phyloP scores from a whole-genome alignment of 1,139 yeast species.

The Meyerozyma smithsonii region DNA sequence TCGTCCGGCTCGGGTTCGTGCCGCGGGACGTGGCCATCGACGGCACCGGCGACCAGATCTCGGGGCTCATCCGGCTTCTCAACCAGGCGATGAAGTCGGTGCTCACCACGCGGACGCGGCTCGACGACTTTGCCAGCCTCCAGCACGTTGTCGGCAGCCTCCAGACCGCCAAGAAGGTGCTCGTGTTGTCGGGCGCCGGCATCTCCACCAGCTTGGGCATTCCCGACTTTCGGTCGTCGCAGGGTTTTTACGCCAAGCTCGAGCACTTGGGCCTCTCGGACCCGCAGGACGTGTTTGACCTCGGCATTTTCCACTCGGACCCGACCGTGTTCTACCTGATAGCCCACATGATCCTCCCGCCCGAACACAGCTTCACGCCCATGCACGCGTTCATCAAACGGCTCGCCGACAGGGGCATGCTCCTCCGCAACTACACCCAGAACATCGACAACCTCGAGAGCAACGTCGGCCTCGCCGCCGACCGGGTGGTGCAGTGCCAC shows the following conservation, averaged over 20 bases:
- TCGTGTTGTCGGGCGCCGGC: conserved; percentile 94
- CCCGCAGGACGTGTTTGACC: conserved; percentile 92
- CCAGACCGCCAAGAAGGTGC: conserved; percentile 40
- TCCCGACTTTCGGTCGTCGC: conserved; percentile 89
- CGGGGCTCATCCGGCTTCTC: conserved; percentile 46
- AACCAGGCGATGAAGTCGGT: conserved; percentile 62
- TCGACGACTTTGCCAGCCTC: conserved; percentile 49
- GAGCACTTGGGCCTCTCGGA: conserved; percentile 67
- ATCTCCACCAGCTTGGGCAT: conserved; percentile 90
- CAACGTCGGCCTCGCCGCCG: conserved; percentile 69
- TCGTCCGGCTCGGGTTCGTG: conserved; percentile 49
- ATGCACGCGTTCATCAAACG: conserved; percentile 78
- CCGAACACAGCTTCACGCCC: conserved; percentile 70
- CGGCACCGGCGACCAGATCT: conserved; percentile 28
- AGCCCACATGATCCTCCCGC: conserved; percentile 85
- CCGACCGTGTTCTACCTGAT: conserved; percentile 83
- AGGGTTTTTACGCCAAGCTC: conserved; percentile 79
- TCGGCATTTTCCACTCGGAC: conserved; percentile 66
- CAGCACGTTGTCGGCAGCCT: conserved; percentile 59
- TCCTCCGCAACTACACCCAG: conserved; percentile 87
- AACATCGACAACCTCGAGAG: conserved; percentile 90
- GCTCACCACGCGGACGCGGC: conserved; percentile 46
- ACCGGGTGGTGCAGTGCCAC: conserved; percentile 85
- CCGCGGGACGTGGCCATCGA: conserved; percentile 33
- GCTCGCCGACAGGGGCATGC: conserved; percentile 71